phyloP scores from a whole-genome alignment of 2,329 filamentous ascomycete genomes.

The Fusarium albosuccineum region DNA sequence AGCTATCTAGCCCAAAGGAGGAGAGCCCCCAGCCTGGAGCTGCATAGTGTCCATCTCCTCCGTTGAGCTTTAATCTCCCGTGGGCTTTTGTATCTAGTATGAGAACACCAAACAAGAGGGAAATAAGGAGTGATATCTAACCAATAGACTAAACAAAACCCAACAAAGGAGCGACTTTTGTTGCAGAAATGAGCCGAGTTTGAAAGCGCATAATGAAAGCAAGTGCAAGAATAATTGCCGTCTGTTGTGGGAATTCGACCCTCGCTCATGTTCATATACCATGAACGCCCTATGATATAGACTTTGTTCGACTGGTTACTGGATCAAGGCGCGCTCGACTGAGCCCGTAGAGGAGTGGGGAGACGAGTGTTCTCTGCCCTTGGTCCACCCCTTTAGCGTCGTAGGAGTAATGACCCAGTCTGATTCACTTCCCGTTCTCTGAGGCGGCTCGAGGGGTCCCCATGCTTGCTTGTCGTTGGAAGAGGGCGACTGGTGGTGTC shows the following conservation, averaged over 20 bases:
- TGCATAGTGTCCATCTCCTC: background rate
- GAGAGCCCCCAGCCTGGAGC: background rate
- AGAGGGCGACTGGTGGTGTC: slow-evolving; percentile 7
- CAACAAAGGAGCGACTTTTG: slow-evolving; percentile 3
- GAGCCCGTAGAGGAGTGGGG: slow-evolving; percentile 26
- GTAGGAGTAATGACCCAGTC: slow-evolving; percentile 26
- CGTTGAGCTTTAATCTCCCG: background rate
- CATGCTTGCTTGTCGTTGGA: slow-evolving; percentile 31
- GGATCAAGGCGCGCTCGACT: slow-evolving; percentile 18
- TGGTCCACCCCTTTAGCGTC: slow-evolving; percentile 21
- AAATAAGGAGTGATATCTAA: slow-evolving; percentile 36
- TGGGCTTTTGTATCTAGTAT: slow-evolving; percentile 29
- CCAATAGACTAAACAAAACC: background rate
- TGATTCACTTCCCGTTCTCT: slow-evolving; percentile 47
- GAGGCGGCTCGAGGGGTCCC: slow-evolving; percentile 48
- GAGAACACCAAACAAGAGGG: slow-evolving; percentile 10
- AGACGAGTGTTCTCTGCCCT: slow-evolving; percentile 22
- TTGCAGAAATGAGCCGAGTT: background rate
- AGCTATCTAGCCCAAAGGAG: slow-evolving; percentile 2
- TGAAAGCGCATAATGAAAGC: background rate
- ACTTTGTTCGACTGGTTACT: slow-evolving; percentile 16
- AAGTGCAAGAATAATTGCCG: background rate
- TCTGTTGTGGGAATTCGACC: background rate
- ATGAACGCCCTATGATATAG: background rate
- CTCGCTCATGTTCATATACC: background rate